Conservation (phyloP, 257 asterid genomes). For the Forsythia suspensa region DNA sequence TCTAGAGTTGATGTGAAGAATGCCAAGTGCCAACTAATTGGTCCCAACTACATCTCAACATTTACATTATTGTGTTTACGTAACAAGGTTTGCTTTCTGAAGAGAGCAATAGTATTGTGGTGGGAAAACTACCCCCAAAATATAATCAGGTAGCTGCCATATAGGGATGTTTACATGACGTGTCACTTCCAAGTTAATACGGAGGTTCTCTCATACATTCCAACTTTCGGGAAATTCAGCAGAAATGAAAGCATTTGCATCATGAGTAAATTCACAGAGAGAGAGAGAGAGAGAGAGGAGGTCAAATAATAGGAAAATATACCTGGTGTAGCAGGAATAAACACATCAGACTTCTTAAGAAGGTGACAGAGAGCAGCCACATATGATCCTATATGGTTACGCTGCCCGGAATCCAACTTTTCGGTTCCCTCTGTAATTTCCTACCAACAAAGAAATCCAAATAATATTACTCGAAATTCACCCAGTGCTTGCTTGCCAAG, state of each 20-base stretch:
- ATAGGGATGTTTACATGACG: background rate
- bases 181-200: background rate
- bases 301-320: conserved; percentile 1
- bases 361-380: conserved; percentile 69
- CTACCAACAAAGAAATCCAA: conserved; percentile 33
- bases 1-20: background rate
- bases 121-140: background rate
- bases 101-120: background rate
- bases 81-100: background rate
- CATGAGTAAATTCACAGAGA: background rate
- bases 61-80: background rate
- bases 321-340: conserved; percentile 11
- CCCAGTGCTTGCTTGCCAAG: background rate
- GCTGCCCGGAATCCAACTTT: conserved; percentile 40
- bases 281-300: background rate
- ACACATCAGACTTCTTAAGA: conserved; percentile 65
- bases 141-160: background rate
- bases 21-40: background rate
- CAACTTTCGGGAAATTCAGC: conserved; percentile 13
- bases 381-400: conserved; percentile 47
- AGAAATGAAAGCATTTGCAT: conserved; percentile 11
- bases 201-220: background rate
- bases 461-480: conserved; percentile 20
- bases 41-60: background rate
- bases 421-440: conserved; percentile 38